phyloP scores from a whole-genome alignment of 2,329 filamentous ascomycete species.

The Lasiodiplodia sp. region DNA sequence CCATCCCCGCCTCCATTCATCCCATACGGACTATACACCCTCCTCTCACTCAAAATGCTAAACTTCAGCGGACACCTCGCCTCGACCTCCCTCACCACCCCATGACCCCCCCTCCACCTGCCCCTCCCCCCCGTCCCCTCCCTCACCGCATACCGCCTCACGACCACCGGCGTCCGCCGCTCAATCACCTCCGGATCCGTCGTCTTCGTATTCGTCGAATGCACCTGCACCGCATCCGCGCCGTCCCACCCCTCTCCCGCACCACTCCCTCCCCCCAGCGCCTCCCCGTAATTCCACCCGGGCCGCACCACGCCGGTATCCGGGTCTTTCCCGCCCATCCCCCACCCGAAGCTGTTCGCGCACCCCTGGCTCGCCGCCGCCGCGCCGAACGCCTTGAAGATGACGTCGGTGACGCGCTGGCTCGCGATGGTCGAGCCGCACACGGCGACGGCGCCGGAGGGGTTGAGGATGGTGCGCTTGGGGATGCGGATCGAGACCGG shows the following conservation, averaged over 20 bases:
- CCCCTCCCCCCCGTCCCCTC: constrained; percentile 42
- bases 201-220: constrained; percentile 50
- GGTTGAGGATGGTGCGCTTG: constrained; percentile 43
- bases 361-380: constrained; percentile 35
- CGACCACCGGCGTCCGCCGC: constrained; percentile 44
- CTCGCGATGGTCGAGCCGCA: constrained; percentile 33
- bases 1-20: constrained; percentile 43
- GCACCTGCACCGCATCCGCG: constrained; percentile 42
- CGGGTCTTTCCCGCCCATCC: constrained; percentile 37
- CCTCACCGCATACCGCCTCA: constrained; percentile 43
- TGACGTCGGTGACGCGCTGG: constrained; percentile 37
- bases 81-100: constrained; percentile 42
- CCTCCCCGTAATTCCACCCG: constrained; percentile 47
- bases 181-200: constrained; percentile 47
- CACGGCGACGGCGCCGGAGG: constrained; percentile 43
- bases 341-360: constrained; percentile 41
- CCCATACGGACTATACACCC: constrained; percentile 44
- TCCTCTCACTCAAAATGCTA: constrained; percentile 43
- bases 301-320: constrained; percentile 33
- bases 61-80: constrained; percentile 39
- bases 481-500: constrained; percentile 48
- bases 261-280: constrained; percentile 46
- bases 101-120: constrained; percentile 41
- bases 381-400: constrained; percentile 34
- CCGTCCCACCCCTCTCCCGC: constrained; percentile 45